Evolutionary conservation across 176 grass and related monocot genomes (phyloP), one percentile per base, ranked within the genome.

Genomic region (Aegilops tauschii): DNA sequence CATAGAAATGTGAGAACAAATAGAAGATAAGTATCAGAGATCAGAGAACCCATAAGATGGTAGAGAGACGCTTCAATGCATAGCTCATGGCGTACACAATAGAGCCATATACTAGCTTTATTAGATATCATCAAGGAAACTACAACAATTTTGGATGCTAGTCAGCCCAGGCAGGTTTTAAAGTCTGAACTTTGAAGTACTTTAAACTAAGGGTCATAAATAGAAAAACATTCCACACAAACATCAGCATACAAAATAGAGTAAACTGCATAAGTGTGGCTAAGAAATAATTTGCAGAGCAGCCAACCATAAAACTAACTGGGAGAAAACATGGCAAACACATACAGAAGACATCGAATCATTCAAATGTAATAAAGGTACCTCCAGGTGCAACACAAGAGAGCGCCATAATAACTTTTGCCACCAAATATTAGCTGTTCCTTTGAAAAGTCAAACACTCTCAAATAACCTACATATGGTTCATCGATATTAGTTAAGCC

Each of bases 301-400:
- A 79, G 31, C 30, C 44, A 44, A 83, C 80, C 45, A n/a, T 39
- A 71, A 37, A 88, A 70, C 5, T 78, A 76, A 50, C n/a, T 56
- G 28, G 64, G 11, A 81, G 66, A 90, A 75, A 79, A 70, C 29
- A 85, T 5, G 64, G 42, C 6, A 83, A 68, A 68, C 72, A 59
- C 30, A 29, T 65, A 69, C 16, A 71, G 36, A 62, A 63, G 21
- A 58, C 18, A 14, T 70, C 27, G 27, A 62, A 64, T 18, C 14
- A 80, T 20, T 50, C 16, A 84, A 88, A 81, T 73, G 28, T 88
- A 63, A 86, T 36, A 42, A 9, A 72, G 12, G 32, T 88, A 96
- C 97, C 97, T 99, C 97, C 97, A 99, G 17, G 94, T 66, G 83
- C 94, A 99, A 89, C 97, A 99, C 73, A 96, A 81, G 12, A 96